Evolutionary conservation across 1,139 yeast genomes (phyloP), one percentile per base, ranked within the genome.

Genomic region (Scheffersomyces titani): DNA sequence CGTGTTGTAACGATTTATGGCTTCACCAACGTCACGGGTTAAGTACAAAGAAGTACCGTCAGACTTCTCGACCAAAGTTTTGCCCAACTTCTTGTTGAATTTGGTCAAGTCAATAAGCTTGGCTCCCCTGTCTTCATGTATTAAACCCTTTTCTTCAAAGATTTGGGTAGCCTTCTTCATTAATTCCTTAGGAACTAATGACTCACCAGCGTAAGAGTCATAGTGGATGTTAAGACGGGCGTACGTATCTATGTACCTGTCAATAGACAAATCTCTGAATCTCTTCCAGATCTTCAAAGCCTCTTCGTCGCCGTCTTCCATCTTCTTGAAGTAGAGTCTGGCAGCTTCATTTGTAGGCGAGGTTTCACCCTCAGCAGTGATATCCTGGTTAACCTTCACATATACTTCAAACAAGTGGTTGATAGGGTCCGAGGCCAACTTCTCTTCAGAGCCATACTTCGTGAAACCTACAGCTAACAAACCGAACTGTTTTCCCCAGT

Each of bases 401-500:
- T 96, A 96, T 54, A 96, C 97, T 58, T 93, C 96, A 67, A 92
- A 96, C 72, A 96, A 83, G 73, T 96, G 99, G 76, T 92, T 88
- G 70, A 96, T 93, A 58, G 99, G 98, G 72, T 96, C 96, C 54
- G 72, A 70, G 56, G 80, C 80, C 63, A 94, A 82, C 57, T 79
- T 77, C 67, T 88, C 91, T 70, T 90, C 97, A 61, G 82, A 76
- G 54, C 99, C 99, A 69, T 90, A 94, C 69, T 84, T 86, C 57
- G 86, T 85, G 72, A 89, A 94, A 54, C 98, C 99, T 63, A 96
- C 89, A 44, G 99, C 99, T 64, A 94, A 83, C 54, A 93, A 78
- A 74, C 99, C 99, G 70, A 94, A 94, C 79, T 94, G 99, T 76
- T 96, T 94, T 57, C 99, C 99, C 99, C 99, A 94, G 77, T 94